Base-by-base conservation (phyloP, 768 basidiomycete species). In the Lactarius pseudohatsudake region DNA sequence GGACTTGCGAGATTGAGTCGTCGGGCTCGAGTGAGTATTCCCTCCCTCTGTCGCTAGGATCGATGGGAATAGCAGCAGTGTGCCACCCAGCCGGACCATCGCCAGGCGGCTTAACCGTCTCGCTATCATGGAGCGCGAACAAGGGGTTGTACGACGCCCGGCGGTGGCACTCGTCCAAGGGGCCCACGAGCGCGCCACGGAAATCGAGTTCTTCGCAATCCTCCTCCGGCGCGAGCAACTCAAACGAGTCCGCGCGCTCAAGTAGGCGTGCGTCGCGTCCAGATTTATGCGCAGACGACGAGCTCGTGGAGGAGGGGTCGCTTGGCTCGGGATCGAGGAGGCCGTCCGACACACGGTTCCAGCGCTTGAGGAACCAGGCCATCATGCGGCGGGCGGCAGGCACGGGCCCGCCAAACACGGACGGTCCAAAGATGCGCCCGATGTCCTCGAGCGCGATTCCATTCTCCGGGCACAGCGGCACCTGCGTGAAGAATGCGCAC, bases 381-480 rank as follows among this genome's bases (percentile, higher is more conserved):
- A 70, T 66, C 64, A 64, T 64, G 16, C 65, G 62, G 5, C 70
- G 61, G 8, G 64, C 64, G 1, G 65, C 70, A 9, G 60, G 58
- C 22, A 68, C 55, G 5, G 69, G 63, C 18, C 77, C 78, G 3
- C 81, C 79, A 55, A 81, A 72, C 43, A 84, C 69, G 16, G 76
- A 71, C 2, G 74, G 73, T 9, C 80, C 83, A 61, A 85, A 85
- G 59, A 84, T 80, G 53, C 79, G 75, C 7, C 80, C 80, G 59
- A 84, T 77, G 54, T 79, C 78, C 59, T 82, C 78, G 41, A 80
- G 73, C 7, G 79, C 74, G n/a, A 86, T 71, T 1, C 79, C 78
- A 65, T 85, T 85, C 54, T 82, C 81, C 1, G 82, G 80, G 62
- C 79, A 82, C 8, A 83, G 75, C 2, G 81, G 84, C 0, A 84